Conservation (phyloP, 2,329 filamentous ascomycete species). For the Zymoseptoria brevis region DNA sequence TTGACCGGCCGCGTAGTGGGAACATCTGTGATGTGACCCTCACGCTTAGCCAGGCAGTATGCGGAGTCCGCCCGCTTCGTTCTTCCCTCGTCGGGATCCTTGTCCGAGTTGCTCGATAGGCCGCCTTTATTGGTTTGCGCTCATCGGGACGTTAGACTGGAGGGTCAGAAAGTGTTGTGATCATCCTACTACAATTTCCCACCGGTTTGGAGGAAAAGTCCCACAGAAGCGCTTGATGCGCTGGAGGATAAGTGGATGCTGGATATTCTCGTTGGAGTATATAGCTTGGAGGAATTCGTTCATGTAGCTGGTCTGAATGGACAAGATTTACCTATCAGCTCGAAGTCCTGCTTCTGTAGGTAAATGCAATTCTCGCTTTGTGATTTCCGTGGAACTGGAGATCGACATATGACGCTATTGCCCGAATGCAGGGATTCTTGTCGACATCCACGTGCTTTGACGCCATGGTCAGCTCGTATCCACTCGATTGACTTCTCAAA, state of each 20-base stretch:
- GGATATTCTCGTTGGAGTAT: neutral
- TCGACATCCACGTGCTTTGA: neutral
- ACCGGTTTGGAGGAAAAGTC: constrained; percentile 5
- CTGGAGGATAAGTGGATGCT: neutral
- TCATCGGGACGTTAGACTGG: constrained; percentile 2
- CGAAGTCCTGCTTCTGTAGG: neutral
- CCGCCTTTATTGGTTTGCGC: constrained; percentile 20
- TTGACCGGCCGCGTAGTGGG: neutral
- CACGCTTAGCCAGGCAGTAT: neutral
- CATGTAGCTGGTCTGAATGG: neutral
- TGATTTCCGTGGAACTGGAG: neutral
- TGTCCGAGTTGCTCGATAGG: constrained; percentile 5
- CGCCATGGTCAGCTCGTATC: neutral
- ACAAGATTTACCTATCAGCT: neutral
- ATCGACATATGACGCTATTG: neutral
- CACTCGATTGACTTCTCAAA: neutral
- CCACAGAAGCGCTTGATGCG: constrained; percentile 7
- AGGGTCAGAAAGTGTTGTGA: constrained; percentile 19
- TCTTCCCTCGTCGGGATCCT: neutral
- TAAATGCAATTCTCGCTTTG: neutral
- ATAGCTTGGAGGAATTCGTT: neutral
- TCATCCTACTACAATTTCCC: constrained; percentile 23
- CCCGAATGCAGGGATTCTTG: neutral
- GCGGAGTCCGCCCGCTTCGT: neutral
- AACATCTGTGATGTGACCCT: neutral